Evolutionary conservation across 108 stramenopile genomes (phyloP).

Genomic region (Asterionellopsis glacialis): DNA sequence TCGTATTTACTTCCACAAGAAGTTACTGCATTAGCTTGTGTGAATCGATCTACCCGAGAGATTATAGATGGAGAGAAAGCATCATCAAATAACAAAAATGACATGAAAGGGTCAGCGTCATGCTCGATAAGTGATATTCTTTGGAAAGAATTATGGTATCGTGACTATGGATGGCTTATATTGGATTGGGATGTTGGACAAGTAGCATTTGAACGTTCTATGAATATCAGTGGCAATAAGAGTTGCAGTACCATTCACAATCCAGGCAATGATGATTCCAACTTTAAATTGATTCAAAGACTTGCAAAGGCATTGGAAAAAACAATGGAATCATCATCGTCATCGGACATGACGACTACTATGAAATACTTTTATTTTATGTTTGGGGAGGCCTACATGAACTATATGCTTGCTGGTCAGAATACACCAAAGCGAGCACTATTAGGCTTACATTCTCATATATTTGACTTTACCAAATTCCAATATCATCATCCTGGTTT

Average conservation of each 20-base stretch:
- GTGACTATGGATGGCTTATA: conserved; percentile 76
- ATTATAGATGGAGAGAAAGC: conserved; percentile 7
- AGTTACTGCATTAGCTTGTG: conserved; percentile 57
- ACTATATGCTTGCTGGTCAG: conserved; percentile 73
- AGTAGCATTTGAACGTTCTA: conserved; percentile 44
- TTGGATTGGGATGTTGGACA: conserved; percentile 59
- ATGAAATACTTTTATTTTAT: conserved; percentile 74
- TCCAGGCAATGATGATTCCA: not conserved
- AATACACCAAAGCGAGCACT: conserved; percentile 59
- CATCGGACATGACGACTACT: conserved; percentile 21
- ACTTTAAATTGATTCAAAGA: not conserved
- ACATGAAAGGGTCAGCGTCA: too few relatives aligned
- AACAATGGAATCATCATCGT: not conserved
- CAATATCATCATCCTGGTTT: conserved; percentile 84
- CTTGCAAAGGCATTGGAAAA: conserved; percentile 4
- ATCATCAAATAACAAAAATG: too few relatives aligned
- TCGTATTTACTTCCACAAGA: conserved; percentile 71
- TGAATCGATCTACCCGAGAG: conserved; percentile 17
- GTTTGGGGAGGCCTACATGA: conserved; percentile 66
- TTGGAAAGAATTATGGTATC: conserved; percentile 66
- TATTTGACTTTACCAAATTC: conserved; percentile 88
- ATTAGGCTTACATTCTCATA: conserved; percentile 81
- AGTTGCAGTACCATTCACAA: not conserved
- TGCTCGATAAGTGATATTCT: conserved; percentile 10
- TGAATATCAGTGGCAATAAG: conserved; percentile 16